Evolutionary conservation across 2,329 filamentous ascomycete species (phyloP), one percentile per base, ranked within the genome.

Genomic region (Colletotrichum theobromicola): DNA sequence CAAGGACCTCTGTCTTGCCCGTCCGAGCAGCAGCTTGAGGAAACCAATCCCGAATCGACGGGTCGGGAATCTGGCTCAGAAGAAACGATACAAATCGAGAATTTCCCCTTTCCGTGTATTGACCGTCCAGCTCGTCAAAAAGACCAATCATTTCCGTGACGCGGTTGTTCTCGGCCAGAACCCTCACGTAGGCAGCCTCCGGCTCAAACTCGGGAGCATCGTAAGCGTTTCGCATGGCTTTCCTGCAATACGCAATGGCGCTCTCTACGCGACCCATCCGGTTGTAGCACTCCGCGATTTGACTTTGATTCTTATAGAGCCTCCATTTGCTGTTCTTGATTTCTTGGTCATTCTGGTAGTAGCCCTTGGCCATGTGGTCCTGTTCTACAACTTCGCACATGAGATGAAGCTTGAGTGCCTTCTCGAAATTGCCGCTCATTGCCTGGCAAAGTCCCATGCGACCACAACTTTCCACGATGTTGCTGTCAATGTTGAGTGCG

Each of bases 381-480:
- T 82, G 77, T 26, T 86, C 84, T 3, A 83, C 80, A 1, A 72
- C 76, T 13, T 84, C 84, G 50, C 84, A 86, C 73, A 83, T 81
- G 4, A 85, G 79, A 7, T 83, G 81, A 37, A 83, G 78, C 2
- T 82, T 76, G 3, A 86, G 77, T 0, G 85, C 83, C 35, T 84
- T 80, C 9, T 79, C 76, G 57, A 83, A 85, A 5, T 81, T 79
- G 7, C 80, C 80, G n/a, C 84, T 82, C 21, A 81, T 78, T 24
- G 77, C 84, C 2, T 85, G 78, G 67, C 85, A 86, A 58, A 82
- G 84, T 0, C 84, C 85, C 21, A 86, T 86, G n/a, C 85, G 82
- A 1, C 85, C 85, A 3, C 76, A 78, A 1, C 83, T 85, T 72
- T 86, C 80, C 4, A 85, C 81, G 42, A 81, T 85, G 74, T 84